These are phyloP conservation scores for Naematelia aurantialba DNA, from an alignment of 768 basidiomycete species.

Conservation along the genomic window DNA sequence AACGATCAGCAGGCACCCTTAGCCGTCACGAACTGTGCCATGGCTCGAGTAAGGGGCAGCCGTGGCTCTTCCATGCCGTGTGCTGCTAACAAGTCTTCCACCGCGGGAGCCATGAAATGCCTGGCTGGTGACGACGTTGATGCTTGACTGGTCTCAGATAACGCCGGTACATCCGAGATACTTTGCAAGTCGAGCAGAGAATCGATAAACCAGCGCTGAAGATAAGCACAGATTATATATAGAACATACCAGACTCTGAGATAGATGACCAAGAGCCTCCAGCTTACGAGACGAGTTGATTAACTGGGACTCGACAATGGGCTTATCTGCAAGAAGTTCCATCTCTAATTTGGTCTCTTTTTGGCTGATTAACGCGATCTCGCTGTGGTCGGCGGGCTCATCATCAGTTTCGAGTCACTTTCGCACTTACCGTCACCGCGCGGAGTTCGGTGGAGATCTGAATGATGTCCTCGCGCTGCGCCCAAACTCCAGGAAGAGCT, in stretches of 20 bases:
- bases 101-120: neutral
- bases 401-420: neutral
- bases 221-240: neutral
- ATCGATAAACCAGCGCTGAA: constrained; percentile 77
- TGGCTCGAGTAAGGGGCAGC: constrained; percentile 78
- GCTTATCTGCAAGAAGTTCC: constrained; percentile 59
- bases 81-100: neutral
- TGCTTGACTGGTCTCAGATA: constrained; percentile 7
- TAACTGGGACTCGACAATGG: constrained; percentile 63
- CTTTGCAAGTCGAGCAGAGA: constrained; percentile 68
- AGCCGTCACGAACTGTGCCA: constrained; percentile 68
- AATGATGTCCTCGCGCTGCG: constrained; percentile 74
- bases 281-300: constrained; percentile 69
- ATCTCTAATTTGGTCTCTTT: constrained; percentile 79
- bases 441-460: constrained; percentile 68
- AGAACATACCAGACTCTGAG: constrained; percentile 74
- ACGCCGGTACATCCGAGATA: constrained; percentile 56
- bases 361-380: constrained; percentile 57
- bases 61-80: constrained; percentile 54
- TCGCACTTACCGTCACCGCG: constrained; percentile 55
- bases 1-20: neutral
- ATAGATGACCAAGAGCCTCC: constrained; percentile 69
- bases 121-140: neutral
- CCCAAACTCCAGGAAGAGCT: constrained; percentile 66
- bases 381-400: constrained; percentile 26